phyloP scores from a whole-genome alignment of 2,329 filamentous ascomycete genomes.

The Pseudonectria buxi region DNA sequence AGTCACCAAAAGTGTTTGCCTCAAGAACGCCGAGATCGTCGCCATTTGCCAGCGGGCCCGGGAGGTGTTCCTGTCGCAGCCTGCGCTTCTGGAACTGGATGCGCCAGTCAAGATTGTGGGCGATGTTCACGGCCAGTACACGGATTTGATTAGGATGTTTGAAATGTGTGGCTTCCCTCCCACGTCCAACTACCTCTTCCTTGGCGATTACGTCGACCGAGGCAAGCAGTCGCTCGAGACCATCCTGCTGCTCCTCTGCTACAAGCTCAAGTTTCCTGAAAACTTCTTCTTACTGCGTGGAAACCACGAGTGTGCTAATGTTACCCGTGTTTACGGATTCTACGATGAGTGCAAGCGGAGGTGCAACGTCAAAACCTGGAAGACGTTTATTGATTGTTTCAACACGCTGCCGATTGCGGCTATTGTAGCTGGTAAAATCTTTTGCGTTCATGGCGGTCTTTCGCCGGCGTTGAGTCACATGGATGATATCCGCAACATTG shows the following conservation, averaged over 20 bases:
- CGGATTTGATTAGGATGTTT: slow-evolving; percentile 91
- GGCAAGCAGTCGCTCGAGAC: slow-evolving; percentile 96
- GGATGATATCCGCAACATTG: slow-evolving; percentile 97
- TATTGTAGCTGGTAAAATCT: slow-evolving; percentile 97
- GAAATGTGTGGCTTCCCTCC: slow-evolving; percentile 98
- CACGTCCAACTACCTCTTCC: slow-evolving; percentile 83
- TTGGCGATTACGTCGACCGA: slow-evolving; percentile 93
- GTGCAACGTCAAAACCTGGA: slow-evolving; percentile 97
- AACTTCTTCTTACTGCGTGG: slow-evolving; percentile 95
- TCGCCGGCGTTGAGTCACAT: slow-evolving; percentile 91
- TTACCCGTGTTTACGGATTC: slow-evolving; percentile 92
- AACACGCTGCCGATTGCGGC: slow-evolving; percentile 91
- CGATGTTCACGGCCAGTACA: slow-evolving; percentile 95
- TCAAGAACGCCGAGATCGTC: slow-evolving; percentile 96
- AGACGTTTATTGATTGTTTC: slow-evolving; percentile 95
- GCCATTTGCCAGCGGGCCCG: slow-evolving; percentile 86
- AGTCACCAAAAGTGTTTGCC: slow-evolving; percentile 92
- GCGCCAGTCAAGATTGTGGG: slow-evolving; percentile 97
- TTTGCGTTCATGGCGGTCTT: slow-evolving; percentile 91
- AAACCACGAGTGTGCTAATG: slow-evolving; percentile 95
- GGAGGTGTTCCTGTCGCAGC: slow-evolving; percentile 86
- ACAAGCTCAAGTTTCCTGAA: slow-evolving; percentile 94
- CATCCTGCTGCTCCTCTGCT: slow-evolving; percentile 85
- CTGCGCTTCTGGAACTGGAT: slow-evolving; percentile 82
- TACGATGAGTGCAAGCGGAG: slow-evolving; percentile 97